phyloP scores from a whole-genome alignment of 768 basidiomycete species.

The Paxillus rubicundulus region DNA sequence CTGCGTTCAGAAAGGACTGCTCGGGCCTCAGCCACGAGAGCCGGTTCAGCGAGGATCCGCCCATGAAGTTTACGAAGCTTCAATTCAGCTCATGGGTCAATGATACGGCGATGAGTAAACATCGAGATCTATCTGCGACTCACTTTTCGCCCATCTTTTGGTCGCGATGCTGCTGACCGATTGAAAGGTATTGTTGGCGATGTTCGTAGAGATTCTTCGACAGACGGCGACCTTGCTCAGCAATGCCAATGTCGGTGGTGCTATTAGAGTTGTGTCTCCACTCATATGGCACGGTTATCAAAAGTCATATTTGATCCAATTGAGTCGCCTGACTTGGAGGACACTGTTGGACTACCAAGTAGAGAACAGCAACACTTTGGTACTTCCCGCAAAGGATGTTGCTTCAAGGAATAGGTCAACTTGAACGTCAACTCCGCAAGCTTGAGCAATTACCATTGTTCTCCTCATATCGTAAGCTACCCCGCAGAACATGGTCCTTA shows the following conservation, averaged over 20 bases:
- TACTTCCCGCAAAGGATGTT: neutral
- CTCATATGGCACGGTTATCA: neutral
- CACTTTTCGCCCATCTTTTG: slow-evolving; percentile 33
- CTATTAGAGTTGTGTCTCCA: neutral
- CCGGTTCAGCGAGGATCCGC: slow-evolving; percentile 73
- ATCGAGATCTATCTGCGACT: slow-evolving; percentile 9
- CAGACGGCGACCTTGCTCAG: slow-evolving; percentile 10
- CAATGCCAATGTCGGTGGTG: slow-evolving; percentile 7
- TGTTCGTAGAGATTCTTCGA: neutral
- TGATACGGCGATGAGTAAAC: neutral
- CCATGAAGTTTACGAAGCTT: slow-evolving; percentile 50
- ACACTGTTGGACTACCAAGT: neutral
- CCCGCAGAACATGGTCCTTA: slow-evolving; percentile 17
- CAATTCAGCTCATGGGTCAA: neutral
- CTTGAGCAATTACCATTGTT: neutral
- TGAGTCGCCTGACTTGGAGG: neutral
- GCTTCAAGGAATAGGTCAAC: neutral
- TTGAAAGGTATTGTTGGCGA: neutral
- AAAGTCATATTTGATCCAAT: slow-evolving; percentile 15
- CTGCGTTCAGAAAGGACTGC: slow-evolving; percentile 69
- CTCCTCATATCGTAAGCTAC: slow-evolving; percentile 6
- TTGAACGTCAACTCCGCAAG: neutral
- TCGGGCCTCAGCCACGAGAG: slow-evolving; percentile 80
- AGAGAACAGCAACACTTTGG: neutral
- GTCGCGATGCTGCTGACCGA: slow-evolving; percentile 10